Base-by-base conservation (phyloP, 2,329 filamentous ascomycete genomes). In the Penicillium sp. region DNA sequence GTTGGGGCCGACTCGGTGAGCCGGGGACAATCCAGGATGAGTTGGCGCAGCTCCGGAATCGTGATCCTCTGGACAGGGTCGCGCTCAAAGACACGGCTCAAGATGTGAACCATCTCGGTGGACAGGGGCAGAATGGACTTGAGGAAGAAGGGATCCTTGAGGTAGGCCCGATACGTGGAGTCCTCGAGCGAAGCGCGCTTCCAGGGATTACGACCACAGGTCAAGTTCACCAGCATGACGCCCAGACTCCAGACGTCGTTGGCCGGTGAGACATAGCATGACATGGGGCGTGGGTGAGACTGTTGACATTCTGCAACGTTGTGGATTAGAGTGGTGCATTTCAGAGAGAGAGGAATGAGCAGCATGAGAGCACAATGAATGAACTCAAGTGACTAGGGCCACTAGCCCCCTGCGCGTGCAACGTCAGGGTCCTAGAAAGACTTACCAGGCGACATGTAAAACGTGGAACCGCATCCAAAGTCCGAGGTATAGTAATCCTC, bases 201-300 rank as follows among this genome's bases (percentile, higher is more conserved):
- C 93, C 93, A 98, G 50, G 93, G 93, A 73, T 98, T 98, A 68
- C 93, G 89, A 66, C 93, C 93, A 73, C 93, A 98, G 44, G 90
- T 95, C 58, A 98, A 78, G 76, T 98, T 98, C 62, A 98, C 90
- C 52, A 98, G 79, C 66, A 98, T 95, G 45, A 98, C 91, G 59
- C 93, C 93, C n/a, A 98, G 80, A 64, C 88, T 91, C 93, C 93
- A 98, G 60, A 97, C 84, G 71, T 98, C 93, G 74, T 97, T 98
- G 49, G 91, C 88, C 45, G 88, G 90, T 57, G 90, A 95, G 58
- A 84, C 84, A 71, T 98, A 98, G 70, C 81, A 91, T 28, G 86
- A 77, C 66, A 77, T 77, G 70, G 77, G 81, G 79, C 80, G 83
- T 63, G 75, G 85, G 72, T 78, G 77, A 48, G 84, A 79, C 61